Evolutionary conservation across 1,284 basidiomycete species (phyloP), one percentile per base, ranked within the genome.

Genomic region (Termitomyces sp.): DNA sequence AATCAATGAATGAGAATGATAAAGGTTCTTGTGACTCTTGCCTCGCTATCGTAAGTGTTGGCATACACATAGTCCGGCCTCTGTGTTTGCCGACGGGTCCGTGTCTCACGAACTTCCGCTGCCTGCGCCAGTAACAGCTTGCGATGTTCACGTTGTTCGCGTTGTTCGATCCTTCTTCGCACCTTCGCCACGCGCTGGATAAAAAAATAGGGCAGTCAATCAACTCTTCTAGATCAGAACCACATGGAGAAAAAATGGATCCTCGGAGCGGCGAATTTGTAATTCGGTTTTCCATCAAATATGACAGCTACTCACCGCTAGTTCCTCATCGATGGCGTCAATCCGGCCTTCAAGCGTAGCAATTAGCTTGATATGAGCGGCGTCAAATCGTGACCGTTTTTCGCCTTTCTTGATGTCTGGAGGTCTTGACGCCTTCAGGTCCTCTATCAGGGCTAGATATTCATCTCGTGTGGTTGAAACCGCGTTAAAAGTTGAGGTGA

Each of bases 21-120:
- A n/a, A 12, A 50, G 26, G 44, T 48, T 46, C 10, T 53, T 47
- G 40, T 44, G 26, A 58, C 53, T 56, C 80, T 67, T 71, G 78
- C 87, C 69, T 88, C 87, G 63, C 79, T 83, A 50, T 78, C 83
- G 58, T 78, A 77, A 58, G 77, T 77, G 60, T 84, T 80, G 63
- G 79, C 76, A 69, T 90, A 90, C 47, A 87, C 86, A 70, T 91
- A 91, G 72, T 90, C 86, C 43, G 87, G 86, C 61, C 81, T 82
- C 49, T 79, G 79, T 7, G 84, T 82, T 69, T 82, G 80, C 51
- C 86, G 76, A 57, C 83, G 77, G 31, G 89, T 90, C 58, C 89
- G 78, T 28, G 88, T 90, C 67, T 86, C 81, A 57, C 89, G 80
- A 56, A 90, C 70, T 67, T 90, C 88, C 44, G 85, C 88, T 45